These are phyloP conservation scores for Cytospora leucostoma DNA, from an alignment of 2,329 filamentous ascomycete genomes.

Conservation along the genomic window DNA sequence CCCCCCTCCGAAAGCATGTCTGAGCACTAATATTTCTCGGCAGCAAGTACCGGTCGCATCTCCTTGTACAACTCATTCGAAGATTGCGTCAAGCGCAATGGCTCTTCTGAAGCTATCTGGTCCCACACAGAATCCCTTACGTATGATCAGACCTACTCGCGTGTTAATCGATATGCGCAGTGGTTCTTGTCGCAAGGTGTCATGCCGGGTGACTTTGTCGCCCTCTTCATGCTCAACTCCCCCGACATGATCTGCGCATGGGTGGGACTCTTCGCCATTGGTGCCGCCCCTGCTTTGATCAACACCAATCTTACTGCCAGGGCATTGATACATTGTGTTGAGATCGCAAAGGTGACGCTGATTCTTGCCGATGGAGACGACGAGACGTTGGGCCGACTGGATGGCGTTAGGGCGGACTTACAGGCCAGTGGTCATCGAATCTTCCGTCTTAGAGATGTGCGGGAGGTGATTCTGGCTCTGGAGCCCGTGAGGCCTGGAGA, in stretches of 20 bases:
- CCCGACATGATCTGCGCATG: constrained; percentile 68
- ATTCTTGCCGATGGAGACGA: constrained; percentile 60
- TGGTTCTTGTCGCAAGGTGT: constrained; percentile 63
- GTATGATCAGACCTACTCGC: constrained; percentile 56
- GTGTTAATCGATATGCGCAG: constrained; percentile 61
- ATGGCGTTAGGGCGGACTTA: constrained; percentile 57
- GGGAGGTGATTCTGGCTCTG: constrained; percentile 46
- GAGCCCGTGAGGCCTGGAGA: constrained; percentile 56
- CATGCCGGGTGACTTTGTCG: constrained; percentile 60
- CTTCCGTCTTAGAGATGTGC: constrained; percentile 51
- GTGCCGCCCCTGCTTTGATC: constrained; percentile 69
- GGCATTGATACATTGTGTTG: constrained; percentile 66
- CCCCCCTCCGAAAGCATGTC: constrained; percentile 6
- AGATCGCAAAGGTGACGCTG: constrained; percentile 56
- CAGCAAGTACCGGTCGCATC: constrained; percentile 52
- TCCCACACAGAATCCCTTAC: constrained; percentile 62
- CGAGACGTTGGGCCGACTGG: constrained; percentile 57
- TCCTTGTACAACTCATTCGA: constrained; percentile 70
- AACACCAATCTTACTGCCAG: constrained; percentile 68
- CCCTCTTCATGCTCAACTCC: constrained; percentile 67
- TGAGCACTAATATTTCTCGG: constrained; percentile 18
- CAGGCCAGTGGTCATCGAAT: constrained; percentile 54
- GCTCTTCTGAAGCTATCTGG: constrained; percentile 65
- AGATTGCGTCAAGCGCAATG: constrained; percentile 52
- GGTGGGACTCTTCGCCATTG: constrained; percentile 65